Evolutionary conservation across 1,284 basidiomycete species (phyloP).

Genomic region (Apiotrichum sp.): DNA sequence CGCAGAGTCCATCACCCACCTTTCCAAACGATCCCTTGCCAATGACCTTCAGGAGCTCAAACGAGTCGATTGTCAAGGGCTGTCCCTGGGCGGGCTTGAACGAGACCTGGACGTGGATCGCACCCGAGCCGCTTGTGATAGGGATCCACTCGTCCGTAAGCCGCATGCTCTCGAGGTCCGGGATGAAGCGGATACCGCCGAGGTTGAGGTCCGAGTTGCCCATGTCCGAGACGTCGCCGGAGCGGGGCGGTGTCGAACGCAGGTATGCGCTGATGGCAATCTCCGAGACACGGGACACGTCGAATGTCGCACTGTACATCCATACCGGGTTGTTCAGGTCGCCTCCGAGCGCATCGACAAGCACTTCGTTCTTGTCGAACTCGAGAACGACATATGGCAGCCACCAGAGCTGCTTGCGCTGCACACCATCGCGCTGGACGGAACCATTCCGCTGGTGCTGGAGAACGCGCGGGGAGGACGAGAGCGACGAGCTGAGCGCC

Average conservation of each 20-base stretch:
- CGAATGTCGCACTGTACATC: constrained; percentile 96
- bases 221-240: constrained; percentile 72
- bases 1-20: constrained; percentile 47
- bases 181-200: constrained; percentile 83
- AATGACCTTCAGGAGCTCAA: constrained; percentile 98
- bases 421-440: constrained; percentile 62
- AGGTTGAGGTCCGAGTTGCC: constrained; percentile 82
- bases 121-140: constrained; percentile 74
- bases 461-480: constrained; percentile 33
- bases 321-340: constrained; percentile 84
- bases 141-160: constrained; percentile 71
- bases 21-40: constrained; percentile 98
- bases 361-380: constrained; percentile 98
- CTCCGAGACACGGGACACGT: constrained; percentile 83
- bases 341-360: constrained; percentile 91
- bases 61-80: constrained; percentile 80
- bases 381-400: constrained; percentile 94
- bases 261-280: constrained; percentile 84
- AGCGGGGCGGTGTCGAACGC: constrained; percentile 59
- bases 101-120: constrained; percentile 92
- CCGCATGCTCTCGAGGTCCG: constrained; percentile 64
- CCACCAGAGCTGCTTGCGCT: constrained; percentile 90
- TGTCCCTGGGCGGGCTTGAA: constrained; percentile 80
- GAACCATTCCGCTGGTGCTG: constrained; percentile 13
- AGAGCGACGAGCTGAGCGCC: constrained; percentile 45